These are phyloP conservation scores for Cadophora malorum DNA, from an alignment of 2,329 filamentous ascomycete genomes.

Conservation along the genomic window DNA sequence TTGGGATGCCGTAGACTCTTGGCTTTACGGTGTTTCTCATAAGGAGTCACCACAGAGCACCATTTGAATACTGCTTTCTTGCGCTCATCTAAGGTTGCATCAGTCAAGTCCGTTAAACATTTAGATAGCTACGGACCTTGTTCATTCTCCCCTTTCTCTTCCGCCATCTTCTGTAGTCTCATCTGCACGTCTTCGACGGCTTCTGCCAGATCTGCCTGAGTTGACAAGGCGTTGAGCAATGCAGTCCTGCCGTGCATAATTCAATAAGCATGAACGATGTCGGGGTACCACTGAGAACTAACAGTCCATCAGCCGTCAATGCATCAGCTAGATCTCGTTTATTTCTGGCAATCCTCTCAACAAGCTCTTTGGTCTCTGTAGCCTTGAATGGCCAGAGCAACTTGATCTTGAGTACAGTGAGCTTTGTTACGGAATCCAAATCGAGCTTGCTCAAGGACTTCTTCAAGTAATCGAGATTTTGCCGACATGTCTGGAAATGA, in stretches of 20 bases:
- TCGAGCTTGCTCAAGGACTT: constrained; percentile 26
- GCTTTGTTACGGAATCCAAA: constrained; percentile 11
- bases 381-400: constrained; percentile 27
- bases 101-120: background rate
- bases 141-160: constrained; percentile 27
- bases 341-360: constrained; percentile 25
- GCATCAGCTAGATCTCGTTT: constrained; percentile 25
- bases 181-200: constrained; percentile 21
- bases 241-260: constrained; percentile 9
- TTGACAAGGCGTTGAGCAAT: constrained; percentile 25
- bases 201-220: constrained; percentile 15
- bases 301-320: constrained; percentile 26
- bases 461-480: constrained; percentile 26
- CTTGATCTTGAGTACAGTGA: constrained; percentile 14
- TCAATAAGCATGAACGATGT: background rate
- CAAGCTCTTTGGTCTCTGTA: constrained; percentile 25
- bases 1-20: constrained; percentile 27
- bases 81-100: constrained; percentile 12
- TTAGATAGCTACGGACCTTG: constrained; percentile 5
- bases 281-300: background rate
- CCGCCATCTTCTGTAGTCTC: constrained; percentile 22
- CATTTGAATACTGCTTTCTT: constrained; percentile 23
- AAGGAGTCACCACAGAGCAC: constrained; percentile 25
- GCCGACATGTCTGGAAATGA: constrained; percentile 28
- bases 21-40: constrained; percentile 24